phyloP scores from a whole-genome alignment of 148 eudicot genomes.

The Silene conica region DNA sequence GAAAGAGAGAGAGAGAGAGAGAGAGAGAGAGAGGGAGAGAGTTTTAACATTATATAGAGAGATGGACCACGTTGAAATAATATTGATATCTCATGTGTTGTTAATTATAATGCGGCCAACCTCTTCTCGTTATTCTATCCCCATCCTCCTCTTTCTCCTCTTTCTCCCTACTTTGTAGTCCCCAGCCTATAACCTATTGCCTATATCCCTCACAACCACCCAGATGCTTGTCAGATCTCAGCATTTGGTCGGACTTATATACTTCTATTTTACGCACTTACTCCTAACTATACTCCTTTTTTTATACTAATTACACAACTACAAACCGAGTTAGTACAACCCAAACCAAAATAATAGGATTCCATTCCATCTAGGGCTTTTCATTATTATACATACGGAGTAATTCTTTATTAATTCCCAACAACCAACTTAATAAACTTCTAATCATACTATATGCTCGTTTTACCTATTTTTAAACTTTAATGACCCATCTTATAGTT shows the following conservation, averaged over 20 bases:
- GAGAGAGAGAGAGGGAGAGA: background rate
- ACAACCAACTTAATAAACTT: too few species aligned
- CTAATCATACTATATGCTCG: too few species aligned
- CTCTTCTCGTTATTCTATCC: constrained; percentile 22
- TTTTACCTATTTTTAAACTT: too few species aligned
- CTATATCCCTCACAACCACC: constrained; percentile 14
- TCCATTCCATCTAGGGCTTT: too few species aligned
- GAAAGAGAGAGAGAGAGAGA: background rate
- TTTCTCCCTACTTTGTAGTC: background rate
- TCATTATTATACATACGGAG: too few species aligned
- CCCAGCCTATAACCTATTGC: background rate
- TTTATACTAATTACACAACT: too few species aligned
- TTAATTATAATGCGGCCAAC: constrained; percentile 17
- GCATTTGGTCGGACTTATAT: background rate
- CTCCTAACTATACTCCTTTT: too few species aligned
- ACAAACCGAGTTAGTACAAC: too few species aligned
- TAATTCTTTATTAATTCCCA: too few species aligned
- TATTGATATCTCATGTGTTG: constrained; percentile 9
- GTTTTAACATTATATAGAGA: constrained; percentile 3
- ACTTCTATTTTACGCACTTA: too few species aligned
- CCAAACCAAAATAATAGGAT: too few species aligned
- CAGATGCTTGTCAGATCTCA: constrained; percentile 6
- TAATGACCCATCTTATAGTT: too few species aligned
- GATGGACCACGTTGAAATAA: constrained; percentile 16
- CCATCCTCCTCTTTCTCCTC: background rate